Evolutionary conservation across 2,329 filamentous ascomycete genomes (phyloP).

Genomic region (Pleurostoma richardsiae): DNA sequence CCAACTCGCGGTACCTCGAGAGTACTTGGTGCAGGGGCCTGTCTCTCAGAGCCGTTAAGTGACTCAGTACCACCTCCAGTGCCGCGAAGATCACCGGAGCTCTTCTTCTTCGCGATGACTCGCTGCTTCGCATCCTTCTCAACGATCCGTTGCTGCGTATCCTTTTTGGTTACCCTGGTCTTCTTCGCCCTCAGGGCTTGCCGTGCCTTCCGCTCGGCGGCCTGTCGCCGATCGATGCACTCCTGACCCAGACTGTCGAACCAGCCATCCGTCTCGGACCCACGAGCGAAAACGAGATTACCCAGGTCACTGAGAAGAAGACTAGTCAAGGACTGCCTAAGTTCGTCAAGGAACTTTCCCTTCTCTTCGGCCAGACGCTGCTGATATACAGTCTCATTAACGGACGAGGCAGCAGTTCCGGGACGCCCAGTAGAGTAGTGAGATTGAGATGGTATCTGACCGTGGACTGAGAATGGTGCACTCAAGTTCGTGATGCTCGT

Average conservation of each 20-base stretch:
- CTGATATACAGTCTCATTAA: constrained; percentile 61
- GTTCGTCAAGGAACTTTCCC: constrained; percentile 68
- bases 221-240: constrained; percentile 58
- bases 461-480: constrained; percentile 38
- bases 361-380: constrained; percentile 64
- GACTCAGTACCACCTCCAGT: constrained; percentile 33
- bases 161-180: constrained; percentile 34
- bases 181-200: constrained; percentile 29
- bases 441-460: constrained; percentile 33
- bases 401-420: constrained; percentile 57
- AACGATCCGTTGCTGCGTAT: constrained; percentile 20
- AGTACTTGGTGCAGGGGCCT: constrained; percentile 13
- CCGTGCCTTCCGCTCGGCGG: constrained; percentile 42
- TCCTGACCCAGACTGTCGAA: constrained; percentile 66
- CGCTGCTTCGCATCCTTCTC: constrained; percentile 35
- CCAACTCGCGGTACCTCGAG: constrained; percentile 25
- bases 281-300: constrained; percentile 76
- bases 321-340: constrained; percentile 76
- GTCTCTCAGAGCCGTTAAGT: background rate
- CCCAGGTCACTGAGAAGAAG: constrained; percentile 86
- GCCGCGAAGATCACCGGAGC: constrained; percentile 58
- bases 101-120: constrained; percentile 61
- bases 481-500: constrained; percentile 57
- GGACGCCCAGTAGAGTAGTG: constrained; percentile 51
- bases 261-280: constrained; percentile 91